These are phyloP conservation scores for Pleurotus djamor DNA, from an alignment of 768 basidiomycete genomes.

Conservation along the genomic window DNA sequence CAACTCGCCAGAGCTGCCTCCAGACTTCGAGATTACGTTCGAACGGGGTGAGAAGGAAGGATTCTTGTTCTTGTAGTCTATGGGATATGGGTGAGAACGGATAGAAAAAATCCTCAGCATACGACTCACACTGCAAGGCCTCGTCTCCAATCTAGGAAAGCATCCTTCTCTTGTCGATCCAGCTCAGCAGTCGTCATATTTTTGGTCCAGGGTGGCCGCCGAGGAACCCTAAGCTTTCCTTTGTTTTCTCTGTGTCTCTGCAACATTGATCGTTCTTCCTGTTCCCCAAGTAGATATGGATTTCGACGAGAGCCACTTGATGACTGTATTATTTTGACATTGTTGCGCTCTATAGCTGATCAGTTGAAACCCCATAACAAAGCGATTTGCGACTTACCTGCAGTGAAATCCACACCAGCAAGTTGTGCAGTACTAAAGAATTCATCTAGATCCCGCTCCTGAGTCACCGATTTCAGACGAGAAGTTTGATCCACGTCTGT, in stretches of 20 bases:
- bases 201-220: constrained; percentile 89
- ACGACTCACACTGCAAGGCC: constrained; percentile 81
- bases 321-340: constrained; percentile 75
- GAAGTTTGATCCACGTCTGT: constrained; percentile 68
- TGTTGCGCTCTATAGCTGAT: constrained; percentile 59
- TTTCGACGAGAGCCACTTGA: constrained; percentile 60
- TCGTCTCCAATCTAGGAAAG: constrained; percentile 93
- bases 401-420: constrained; percentile 94
- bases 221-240: constrained; percentile 78
- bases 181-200: constrained; percentile 73
- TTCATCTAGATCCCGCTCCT: constrained; percentile 94
- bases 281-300: constrained; percentile 79
- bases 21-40: constrained; percentile 92
- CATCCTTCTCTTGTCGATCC: constrained; percentile 85
- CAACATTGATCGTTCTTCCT: constrained; percentile 78
- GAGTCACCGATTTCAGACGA: constrained; percentile 88
- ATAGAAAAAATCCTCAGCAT: neutral
- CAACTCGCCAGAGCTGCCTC: constrained; percentile 96
- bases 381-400: constrained; percentile 52
- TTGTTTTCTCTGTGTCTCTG: constrained; percentile 74
- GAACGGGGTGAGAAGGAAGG: constrained; percentile 91
- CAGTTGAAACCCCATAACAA: constrained; percentile 4
- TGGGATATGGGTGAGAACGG: neutral
- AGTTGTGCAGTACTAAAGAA: constrained; percentile 94
- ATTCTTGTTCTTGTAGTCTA: constrained; percentile 85